Percentiles rank a stretch among this genome's conserved stretches.
Conservation (phyloP, 371 early-diverging fungal species). For the Conidiobolus incongruus region DNA sequence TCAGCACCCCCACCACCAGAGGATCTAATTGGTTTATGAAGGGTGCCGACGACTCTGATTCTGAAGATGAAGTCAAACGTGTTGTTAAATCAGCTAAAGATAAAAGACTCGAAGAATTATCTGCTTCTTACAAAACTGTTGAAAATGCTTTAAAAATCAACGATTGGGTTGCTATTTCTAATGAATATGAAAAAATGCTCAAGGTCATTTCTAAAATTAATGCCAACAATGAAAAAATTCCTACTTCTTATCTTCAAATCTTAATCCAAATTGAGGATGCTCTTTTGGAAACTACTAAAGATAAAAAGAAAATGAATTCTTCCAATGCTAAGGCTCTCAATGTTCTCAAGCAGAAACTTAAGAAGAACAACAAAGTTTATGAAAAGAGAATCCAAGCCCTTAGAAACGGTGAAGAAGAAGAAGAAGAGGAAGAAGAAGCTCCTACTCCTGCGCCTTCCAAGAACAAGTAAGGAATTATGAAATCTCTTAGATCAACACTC, state of each 20-base stretch:
- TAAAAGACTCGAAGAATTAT: slow-evolving; percentile 53
- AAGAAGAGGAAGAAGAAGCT: slow-evolving; percentile 22
- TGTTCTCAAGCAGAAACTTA: slow-evolving; percentile 75
- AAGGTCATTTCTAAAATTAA: slow-evolving; percentile 37
- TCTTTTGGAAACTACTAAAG: slow-evolving; percentile 26
- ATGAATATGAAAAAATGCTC: slow-evolving; percentile 65
- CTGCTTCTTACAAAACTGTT: slow-evolving; percentile 29
- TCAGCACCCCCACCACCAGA: slow-evolving; percentile 35
- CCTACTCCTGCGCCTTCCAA: no score
- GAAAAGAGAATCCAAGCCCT: slow-evolving; percentile 21
- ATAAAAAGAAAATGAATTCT: slow-evolving; percentile 61
- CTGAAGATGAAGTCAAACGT: slow-evolving; percentile 42
- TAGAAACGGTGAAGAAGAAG: slow-evolving; percentile 16
- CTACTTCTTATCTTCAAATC: slow-evolving; percentile 54
- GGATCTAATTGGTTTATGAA: slow-evolving; percentile 43
- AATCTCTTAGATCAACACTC: no score
- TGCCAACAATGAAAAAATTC: slow-evolving; percentile 8
- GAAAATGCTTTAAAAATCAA: slow-evolving; percentile 61
- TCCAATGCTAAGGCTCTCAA: slow-evolving; percentile 63
- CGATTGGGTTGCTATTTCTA: slow-evolving; percentile 70
- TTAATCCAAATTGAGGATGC: slow-evolving; percentile 56
- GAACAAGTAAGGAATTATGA: no score
- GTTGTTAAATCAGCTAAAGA: slow-evolving; percentile 65
- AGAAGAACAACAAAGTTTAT: slow-evolving; percentile 61
- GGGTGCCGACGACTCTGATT: slow-evolving; percentile 29